phyloP scores from a whole-genome alignment of 331 rosid genomes.

The Cydonia oblonga region DNA sequence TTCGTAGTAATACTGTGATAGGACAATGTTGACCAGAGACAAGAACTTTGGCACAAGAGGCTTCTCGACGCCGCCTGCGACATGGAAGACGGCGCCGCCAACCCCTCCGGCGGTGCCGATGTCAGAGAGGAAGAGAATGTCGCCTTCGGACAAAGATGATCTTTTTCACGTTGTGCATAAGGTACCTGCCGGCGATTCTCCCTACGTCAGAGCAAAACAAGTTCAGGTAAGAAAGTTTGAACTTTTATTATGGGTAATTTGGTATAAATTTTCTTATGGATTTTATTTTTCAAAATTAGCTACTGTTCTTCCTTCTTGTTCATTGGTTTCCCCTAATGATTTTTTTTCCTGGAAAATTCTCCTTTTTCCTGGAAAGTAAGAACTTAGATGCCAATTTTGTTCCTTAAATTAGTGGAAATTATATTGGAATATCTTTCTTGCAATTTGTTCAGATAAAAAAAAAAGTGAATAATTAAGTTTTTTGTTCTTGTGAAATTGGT shows the following conservation, averaged over 20 bases:
- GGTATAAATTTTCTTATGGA: too few relatives aligned
- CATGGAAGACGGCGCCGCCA: slow-evolving; percentile 25
- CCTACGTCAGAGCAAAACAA: slow-evolving; percentile 85
- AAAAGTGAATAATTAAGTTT: too few relatives aligned
- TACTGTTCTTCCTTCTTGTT: not conserved
- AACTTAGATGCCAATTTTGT: not conserved
- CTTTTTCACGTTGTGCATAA: slow-evolving; percentile 63
- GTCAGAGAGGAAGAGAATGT: slow-evolving; percentile 47
- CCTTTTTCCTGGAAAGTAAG: not conserved
- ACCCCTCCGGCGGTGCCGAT: slow-evolving; percentile 28
- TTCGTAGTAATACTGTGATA: too few relatives aligned
- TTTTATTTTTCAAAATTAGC: not conserved
- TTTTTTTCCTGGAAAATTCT: not conserved
- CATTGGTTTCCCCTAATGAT: not conserved
- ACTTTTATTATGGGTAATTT: not conserved
- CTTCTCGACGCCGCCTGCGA: slow-evolving; percentile 47
- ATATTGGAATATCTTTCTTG: not conserved
- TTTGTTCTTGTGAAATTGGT: too few relatives aligned
- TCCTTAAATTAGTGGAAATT: not conserved
- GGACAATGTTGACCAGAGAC: slow-evolving; percentile 26
- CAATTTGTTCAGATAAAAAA: not conserved
- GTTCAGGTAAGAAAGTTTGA: slow-evolving; percentile 51
- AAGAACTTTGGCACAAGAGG: slow-evolving; percentile 34
- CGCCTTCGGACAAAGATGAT: slow-evolving; percentile 34
- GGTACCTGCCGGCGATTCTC: slow-evolving; percentile 86